phyloP scores from a whole-genome alignment of 2,329 filamentous ascomycete species.

The Ascochyta koolunga region DNA sequence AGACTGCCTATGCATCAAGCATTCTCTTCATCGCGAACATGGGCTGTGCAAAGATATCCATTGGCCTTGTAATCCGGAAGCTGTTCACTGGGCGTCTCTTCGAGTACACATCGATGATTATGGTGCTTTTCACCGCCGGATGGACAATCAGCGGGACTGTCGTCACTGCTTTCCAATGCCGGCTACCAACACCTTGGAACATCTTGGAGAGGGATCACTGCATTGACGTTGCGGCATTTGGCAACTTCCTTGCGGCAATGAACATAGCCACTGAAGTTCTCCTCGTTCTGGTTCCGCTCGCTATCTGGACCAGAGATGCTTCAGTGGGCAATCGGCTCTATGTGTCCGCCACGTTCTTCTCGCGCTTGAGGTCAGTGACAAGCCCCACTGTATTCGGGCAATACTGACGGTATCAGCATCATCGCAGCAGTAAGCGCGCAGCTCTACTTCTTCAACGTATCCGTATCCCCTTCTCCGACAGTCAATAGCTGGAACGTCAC shows the following conservation, averaged over 20 bases:
- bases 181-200: conserved; percentile 30
- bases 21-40: conserved; percentile 41
- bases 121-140: conserved; percentile 27
- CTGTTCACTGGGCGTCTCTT: conserved; percentile 29
- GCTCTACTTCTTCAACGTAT: conserved; percentile 31
- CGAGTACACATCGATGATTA: conserved; percentile 23
- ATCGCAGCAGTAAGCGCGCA: conserved; percentile 29
- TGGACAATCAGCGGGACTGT: conserved; percentile 35
- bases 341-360: conserved; percentile 32
- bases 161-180: conserved; percentile 35
- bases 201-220: conserved; percentile 21
- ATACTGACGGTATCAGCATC: conserved; percentile 23
- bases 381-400: not conserved
- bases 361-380: conserved; percentile 22
- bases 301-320: conserved; percentile 35
- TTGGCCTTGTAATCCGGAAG: conserved; percentile 28
- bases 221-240: conserved; percentile 28
- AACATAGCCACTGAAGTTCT: conserved; percentile 36
- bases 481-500: conserved; percentile 27
- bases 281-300: conserved; percentile 34
- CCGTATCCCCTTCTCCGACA: conserved; percentile 16
- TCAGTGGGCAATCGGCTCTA: conserved; percentile 30
- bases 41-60: conserved; percentile 36
- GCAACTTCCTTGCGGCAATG: conserved; percentile 38
- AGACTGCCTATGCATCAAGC: conserved; percentile 34